Conservation (phyloP, 805 yeast species). For the Candida nemodendra region DNA sequence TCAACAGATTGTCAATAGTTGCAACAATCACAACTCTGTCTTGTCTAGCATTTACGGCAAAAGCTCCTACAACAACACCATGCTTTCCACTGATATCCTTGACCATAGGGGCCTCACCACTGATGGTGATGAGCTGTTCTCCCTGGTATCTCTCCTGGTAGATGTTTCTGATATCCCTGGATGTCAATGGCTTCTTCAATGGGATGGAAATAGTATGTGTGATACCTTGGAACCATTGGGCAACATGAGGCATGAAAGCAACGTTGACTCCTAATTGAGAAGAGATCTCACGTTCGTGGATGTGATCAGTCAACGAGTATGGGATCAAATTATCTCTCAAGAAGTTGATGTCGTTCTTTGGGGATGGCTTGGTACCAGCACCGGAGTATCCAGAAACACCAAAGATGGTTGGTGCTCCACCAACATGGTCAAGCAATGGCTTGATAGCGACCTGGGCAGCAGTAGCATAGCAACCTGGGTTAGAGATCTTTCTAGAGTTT, state of each 20-base stretch:
- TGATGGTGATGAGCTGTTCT: slow-evolving; percentile 79
- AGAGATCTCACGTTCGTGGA: slow-evolving; percentile 93
- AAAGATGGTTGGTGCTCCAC: slow-evolving; percentile 79
- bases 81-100: slow-evolving; percentile 90
- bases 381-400: slow-evolving; percentile 99
- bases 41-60: slow-evolving; percentile 84
- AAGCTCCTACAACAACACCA: slow-evolving; percentile 93
- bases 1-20: slow-evolving; percentile 90
- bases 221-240: slow-evolving; percentile 99
- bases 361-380: slow-evolving; percentile 98
- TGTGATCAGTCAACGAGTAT: slow-evolving; percentile 92
- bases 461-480: slow-evolving; percentile 99
- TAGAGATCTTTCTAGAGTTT: slow-evolving; percentile 77
- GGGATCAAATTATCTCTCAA: slow-evolving; percentile 86
- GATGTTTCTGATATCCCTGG: slow-evolving; percentile 79
- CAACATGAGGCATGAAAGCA: slow-evolving; percentile 96
- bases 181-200: slow-evolving; percentile 64
- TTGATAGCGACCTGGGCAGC: slow-evolving; percentile 92
- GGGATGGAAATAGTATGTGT: slow-evolving; percentile 91
- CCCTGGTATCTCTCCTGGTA: slow-evolving; percentile 86
- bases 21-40: slow-evolving; percentile 93
- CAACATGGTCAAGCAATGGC: slow-evolving; percentile 69
- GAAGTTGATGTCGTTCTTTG: slow-evolving; percentile 80
- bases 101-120: slow-evolving; percentile 92
- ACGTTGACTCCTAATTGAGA: slow-evolving; percentile 72